Conservation (phyloP, 139 green algal species). For the Coccomyxa sp. region DNA sequence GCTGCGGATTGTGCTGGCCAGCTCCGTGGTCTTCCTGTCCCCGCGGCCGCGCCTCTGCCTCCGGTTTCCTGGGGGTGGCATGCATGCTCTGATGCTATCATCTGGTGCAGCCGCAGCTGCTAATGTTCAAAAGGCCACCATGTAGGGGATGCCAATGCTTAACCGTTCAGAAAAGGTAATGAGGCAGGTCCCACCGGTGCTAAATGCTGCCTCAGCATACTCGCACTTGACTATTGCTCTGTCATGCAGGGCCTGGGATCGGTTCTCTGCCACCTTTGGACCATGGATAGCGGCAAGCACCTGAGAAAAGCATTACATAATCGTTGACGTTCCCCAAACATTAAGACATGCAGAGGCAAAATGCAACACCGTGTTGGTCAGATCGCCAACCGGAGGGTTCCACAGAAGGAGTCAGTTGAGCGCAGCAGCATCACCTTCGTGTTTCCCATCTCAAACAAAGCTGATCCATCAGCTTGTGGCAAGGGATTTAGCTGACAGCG, state of each 20-base stretch:
- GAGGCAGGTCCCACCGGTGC: conserved; percentile 48
- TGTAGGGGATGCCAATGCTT: neutral
- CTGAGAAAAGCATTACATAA: conserved; percentile 27
- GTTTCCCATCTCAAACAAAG: conserved; percentile 90
- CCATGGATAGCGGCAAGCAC: conserved; percentile 93
- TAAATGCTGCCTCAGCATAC: conserved; percentile 88
- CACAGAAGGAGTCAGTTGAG: too few relatives aligned
- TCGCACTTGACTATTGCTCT: conserved; percentile 79
- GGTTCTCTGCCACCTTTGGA: conserved; percentile 62
- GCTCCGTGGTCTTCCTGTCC: conserved; percentile 55
- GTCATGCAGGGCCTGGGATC: conserved; percentile 45
- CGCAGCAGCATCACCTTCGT: conserved; percentile 65
- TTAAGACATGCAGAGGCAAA: neutral
- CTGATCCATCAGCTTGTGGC: conserved; percentile 68
- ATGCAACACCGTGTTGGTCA: too few relatives aligned
- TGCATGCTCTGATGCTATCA: neutral
- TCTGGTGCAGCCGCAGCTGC: too few relatives aligned
- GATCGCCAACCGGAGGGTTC: too few relatives aligned
- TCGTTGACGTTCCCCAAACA: neutral
- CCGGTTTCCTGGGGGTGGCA: conserved; percentile 40
- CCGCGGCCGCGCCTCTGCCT: conserved; percentile 60
- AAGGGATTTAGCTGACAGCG: conserved; percentile 64
- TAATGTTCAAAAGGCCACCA: neutral
- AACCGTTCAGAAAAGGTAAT: neutral
- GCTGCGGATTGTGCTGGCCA: conserved; percentile 67